phyloP scores from a whole-genome alignment of 306 rosid genomes.

The Malus fusca region DNA sequence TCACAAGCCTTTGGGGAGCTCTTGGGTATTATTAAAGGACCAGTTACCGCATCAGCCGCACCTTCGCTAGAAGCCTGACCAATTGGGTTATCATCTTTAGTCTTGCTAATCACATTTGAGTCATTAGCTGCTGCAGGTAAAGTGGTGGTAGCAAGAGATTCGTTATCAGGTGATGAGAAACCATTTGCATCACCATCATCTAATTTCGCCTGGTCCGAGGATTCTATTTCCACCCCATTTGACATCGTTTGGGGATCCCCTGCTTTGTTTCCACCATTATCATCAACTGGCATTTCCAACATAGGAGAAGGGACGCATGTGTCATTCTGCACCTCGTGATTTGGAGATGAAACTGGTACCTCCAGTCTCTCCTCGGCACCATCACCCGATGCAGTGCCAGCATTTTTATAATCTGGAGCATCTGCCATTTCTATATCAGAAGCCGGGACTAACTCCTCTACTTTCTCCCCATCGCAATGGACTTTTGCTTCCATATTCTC shows the following conservation, averaged over 20 bases:
- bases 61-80: constrained; percentile 29
- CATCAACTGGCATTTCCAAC: constrained; percentile 7
- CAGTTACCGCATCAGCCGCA: constrained; percentile 47
- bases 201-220: constrained; percentile 30
- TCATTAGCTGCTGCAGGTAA: constrained; percentile 13
- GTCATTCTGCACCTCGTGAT: constrained; percentile 39
- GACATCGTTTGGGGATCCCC: constrained; percentile 33
- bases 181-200: constrained; percentile 33
- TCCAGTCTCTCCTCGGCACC: constrained; percentile 30
- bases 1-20: constrained; percentile 82
- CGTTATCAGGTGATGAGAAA: constrained; percentile 9
- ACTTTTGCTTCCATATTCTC: constrained; percentile 31
- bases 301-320: constrained; percentile 12
- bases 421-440: constrained; percentile 27
- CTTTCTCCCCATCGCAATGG: constrained; percentile 28
- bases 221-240: constrained; percentile 27
- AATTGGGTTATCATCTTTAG: constrained; percentile 18
- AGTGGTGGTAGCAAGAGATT: constrained; percentile 16
- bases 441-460: constrained; percentile 32
- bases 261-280: constrained; percentile 13
- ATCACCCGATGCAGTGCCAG: constrained; percentile 13
- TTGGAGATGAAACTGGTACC: constrained; percentile 27
- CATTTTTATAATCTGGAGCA: constrained; percentile 23
- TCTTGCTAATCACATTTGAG: constrained; percentile 18
- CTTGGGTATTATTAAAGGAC: constrained; percentile 49